A percentile compares a stretch with the other conserved stretches of the same genome.
Evolutionary conservation across 2,329 filamentous ascomycete genomes (phyloP).

Genomic region (Venturia aucupariae): DNA sequence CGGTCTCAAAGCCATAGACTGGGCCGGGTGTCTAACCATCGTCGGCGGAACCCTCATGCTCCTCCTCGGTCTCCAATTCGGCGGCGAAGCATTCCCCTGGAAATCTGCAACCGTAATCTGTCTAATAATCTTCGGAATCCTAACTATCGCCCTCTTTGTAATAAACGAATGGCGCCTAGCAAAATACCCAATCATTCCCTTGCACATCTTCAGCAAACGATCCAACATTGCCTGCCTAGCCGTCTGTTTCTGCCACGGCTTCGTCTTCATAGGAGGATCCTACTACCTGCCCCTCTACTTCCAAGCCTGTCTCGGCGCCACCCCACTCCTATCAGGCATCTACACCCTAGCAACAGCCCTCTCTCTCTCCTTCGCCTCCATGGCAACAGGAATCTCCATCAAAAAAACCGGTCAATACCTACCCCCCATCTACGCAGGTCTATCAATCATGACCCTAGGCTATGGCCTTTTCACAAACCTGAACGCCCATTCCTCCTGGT

Average conservation of each 20-base stretch:
- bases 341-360: constrained; percentile 65
- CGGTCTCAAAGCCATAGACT: constrained; percentile 57
- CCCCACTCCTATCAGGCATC: constrained; percentile 63
- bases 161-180: constrained; percentile 65
- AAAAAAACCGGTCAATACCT: constrained; percentile 22
- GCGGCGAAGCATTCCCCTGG: constrained; percentile 70
- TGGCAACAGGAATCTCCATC: constrained; percentile 40
- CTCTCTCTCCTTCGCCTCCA: constrained; percentile 55
- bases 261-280: constrained; percentile 65
- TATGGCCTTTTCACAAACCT: constrained; percentile 32
- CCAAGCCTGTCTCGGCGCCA: constrained; percentile 61
- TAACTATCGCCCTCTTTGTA: constrained; percentile 57
- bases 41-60: constrained; percentile 77
- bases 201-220: constrained; percentile 56
- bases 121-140: constrained; percentile 62
- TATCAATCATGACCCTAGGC: constrained; percentile 30
- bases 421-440: constrained; percentile 26
- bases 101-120: constrained; percentile 64
- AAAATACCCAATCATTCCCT: constrained; percentile 68
- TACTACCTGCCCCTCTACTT: constrained; percentile 85
- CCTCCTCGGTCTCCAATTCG: constrained; percentile 76
- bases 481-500: constrained; percentile 25
- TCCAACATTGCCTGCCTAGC: constrained; percentile 58
- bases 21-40: constrained; percentile 56
- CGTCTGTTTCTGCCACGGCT: constrained; percentile 63